phyloP scores from a whole-genome alignment of 495 filamentous ascomycete genomes.

The Penicillium arizonense region DNA sequence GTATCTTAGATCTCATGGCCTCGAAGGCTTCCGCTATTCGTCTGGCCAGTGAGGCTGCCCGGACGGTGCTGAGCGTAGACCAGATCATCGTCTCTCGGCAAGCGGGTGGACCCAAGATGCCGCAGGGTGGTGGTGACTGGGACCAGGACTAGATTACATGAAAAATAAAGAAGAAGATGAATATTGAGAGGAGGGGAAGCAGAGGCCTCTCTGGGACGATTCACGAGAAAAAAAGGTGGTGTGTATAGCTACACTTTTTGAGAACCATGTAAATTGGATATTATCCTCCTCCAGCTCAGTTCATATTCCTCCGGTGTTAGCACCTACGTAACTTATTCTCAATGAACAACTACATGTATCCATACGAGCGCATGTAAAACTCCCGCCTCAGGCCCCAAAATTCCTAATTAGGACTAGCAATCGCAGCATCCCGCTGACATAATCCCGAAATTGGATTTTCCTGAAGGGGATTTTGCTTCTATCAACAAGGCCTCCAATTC shows the following conservation, averaged over 20 bases:
- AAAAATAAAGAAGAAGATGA: conserved; percentile 16
- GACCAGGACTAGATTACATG: conserved; percentile 76
- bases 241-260: conserved; percentile 15
- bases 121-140: conserved; percentile 95
- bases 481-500: conserved; percentile 9
- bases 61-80: conserved; percentile 94
- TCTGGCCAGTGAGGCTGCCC: conserved; percentile 88
- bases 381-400: too few species aligned
- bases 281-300: conserved; percentile 8
- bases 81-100: conserved; percentile 99
- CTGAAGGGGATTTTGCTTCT: background rate
- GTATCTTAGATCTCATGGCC: conserved; percentile 88
- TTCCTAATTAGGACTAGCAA: background rate
- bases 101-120: conserved; percentile 95
- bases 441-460: too few species aligned
- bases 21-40: conserved; percentile 96
- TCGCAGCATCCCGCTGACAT: conserved; percentile 3
- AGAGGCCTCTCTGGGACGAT: too few species aligned
- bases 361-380: too few species aligned
- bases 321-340: too few species aligned
- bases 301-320: too few species aligned
- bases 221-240: too few species aligned
- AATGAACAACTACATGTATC: too few species aligned
- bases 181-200: too few species aligned
- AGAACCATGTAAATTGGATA: conserved; percentile 9